Evolutionary conservation across 129 eudicot genomes (phyloP).

Genomic region (Flaveria trinervia): DNA sequence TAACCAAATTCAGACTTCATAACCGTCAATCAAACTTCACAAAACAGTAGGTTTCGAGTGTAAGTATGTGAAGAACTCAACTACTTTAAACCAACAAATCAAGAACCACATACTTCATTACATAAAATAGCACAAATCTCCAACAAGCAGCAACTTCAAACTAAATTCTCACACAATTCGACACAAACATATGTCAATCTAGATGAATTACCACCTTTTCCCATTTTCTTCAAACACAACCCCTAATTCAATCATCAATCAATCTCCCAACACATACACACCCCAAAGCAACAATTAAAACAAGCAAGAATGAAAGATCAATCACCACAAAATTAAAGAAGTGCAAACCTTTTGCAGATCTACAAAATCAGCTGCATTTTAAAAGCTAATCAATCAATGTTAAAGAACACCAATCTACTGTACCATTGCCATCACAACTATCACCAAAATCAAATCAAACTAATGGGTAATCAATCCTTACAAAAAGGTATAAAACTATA

Average conservation of each 20-base stretch:
- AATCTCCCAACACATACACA: conserved; percentile 9
- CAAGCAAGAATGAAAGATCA: not conserved
- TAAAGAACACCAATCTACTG: conserved; percentile 13
- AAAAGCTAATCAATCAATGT: not conserved
- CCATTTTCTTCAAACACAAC: not conserved
- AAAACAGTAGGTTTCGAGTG: not conserved
- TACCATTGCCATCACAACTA: not conserved
- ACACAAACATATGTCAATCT: not conserved
- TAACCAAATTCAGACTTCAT: not conserved
- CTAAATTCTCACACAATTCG: conserved; percentile 14
- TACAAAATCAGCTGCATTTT: conserved; percentile 24
- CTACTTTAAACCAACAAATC: not conserved
- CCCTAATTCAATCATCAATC: conserved; percentile 11
- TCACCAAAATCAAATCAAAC: conserved; percentile 5
- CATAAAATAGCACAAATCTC: not conserved
- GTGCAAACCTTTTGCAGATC: conserved; percentile 26
- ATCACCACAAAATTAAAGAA: conserved; percentile 6
- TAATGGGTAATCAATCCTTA: not conserved
- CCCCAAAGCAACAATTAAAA: not conserved
- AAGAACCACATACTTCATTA: not conserved
- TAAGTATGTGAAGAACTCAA: not conserved
- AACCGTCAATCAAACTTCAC: not conserved
- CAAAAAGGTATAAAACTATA: not conserved
- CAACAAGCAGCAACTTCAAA: conserved; percentile 14
- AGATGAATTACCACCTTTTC: not conserved